Evolutionary conservation across 2,329 filamentous ascomycete species (phyloP).

Genomic region (Neonectria coccinea): DNA sequence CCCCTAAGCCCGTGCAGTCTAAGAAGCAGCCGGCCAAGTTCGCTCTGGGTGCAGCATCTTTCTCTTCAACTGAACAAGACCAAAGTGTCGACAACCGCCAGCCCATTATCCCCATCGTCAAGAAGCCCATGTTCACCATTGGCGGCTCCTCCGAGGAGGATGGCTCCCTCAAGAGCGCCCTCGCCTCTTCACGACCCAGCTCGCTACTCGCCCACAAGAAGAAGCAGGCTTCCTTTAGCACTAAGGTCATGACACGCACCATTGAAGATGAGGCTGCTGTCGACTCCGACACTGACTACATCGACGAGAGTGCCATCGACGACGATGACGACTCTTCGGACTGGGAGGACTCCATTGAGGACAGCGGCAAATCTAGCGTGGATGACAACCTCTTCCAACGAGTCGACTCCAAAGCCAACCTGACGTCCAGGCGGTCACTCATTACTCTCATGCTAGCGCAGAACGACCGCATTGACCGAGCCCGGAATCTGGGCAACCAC

Average conservation of each 20-base stretch:
- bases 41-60: conserved; percentile 78
- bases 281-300: conserved; percentile 73
- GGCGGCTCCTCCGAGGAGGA: conserved; percentile 79
- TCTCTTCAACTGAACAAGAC: conserved; percentile 74
- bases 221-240: conserved; percentile 86
- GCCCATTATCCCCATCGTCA: conserved; percentile 46
- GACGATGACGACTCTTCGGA: conserved; percentile 74
- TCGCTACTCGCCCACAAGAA: conserved; percentile 63
- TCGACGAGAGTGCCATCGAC: conserved; percentile 86
- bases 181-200: conserved; percentile 59
- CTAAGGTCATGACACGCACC: conserved; percentile 76
- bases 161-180: conserved; percentile 73
- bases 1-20: conserved; percentile 75
- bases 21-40: conserved; percentile 74
- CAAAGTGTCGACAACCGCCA: conserved; percentile 60
- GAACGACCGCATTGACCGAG: conserved; percentile 79
- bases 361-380: conserved; percentile 85
- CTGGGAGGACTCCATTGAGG: conserved; percentile 77
- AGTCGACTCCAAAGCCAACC: conserved; percentile 86
- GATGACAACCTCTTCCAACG: conserved; percentile 90
- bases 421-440: conserved; percentile 87
- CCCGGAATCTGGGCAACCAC: conserved; percentile 74
- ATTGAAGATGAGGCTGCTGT: conserved; percentile 67
- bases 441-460: conserved; percentile 90
- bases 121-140: conserved; percentile 63